These are phyloP conservation scores for Venturia effusa DNA, from an alignment of 2,329 filamentous ascomycete species.

Conservation along the genomic window DNA sequence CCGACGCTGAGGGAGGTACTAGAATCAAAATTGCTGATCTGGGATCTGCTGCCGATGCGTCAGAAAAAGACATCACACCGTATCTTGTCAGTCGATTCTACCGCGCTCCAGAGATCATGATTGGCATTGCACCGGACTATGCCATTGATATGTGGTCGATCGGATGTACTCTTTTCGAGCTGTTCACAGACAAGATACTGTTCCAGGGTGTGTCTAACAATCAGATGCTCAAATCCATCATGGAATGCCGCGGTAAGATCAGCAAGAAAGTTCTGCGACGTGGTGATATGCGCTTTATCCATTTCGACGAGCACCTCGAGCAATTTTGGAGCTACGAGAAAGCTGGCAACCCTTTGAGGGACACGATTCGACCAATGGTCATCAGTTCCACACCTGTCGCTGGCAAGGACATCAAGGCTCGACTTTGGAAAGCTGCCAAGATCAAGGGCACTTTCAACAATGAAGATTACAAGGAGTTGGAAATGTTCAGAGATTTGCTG, in stretches of 20 bases:
- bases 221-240: slow-evolving; percentile 92
- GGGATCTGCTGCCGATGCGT: slow-evolving; percentile 86
- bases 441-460: slow-evolving; percentile 24
- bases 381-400: slow-evolving; percentile 58
- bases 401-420: slow-evolving; percentile 64
- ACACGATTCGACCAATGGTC: slow-evolving; percentile 54
- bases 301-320: slow-evolving; percentile 68
- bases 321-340: slow-evolving; percentile 78
- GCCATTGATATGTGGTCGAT: slow-evolving; percentile 97
- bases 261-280: slow-evolving; percentile 80
- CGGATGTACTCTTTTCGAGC: slow-evolving; percentile 90
- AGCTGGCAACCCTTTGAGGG: slow-evolving; percentile 79
- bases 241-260: slow-evolving; percentile 90
- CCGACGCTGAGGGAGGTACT: slow-evolving; percentile 64
- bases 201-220: slow-evolving; percentile 96
- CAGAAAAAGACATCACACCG: slow-evolving; percentile 84
- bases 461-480: slow-evolving; percentile 64
- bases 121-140: slow-evolving; percentile 93
- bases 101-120: slow-evolving; percentile 89
- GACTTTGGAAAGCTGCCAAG: slow-evolving; percentile 54
- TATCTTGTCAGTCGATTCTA: slow-evolving; percentile 98
- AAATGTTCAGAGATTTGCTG: slow-evolving; percentile 74
- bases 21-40: slow-evolving; percentile 91
- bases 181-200: slow-evolving; percentile 95
- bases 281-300: slow-evolving; percentile 52